Conservation (phyloP, 1,284 basidiomycete species). For the Singerocomus inundabilis region DNA sequence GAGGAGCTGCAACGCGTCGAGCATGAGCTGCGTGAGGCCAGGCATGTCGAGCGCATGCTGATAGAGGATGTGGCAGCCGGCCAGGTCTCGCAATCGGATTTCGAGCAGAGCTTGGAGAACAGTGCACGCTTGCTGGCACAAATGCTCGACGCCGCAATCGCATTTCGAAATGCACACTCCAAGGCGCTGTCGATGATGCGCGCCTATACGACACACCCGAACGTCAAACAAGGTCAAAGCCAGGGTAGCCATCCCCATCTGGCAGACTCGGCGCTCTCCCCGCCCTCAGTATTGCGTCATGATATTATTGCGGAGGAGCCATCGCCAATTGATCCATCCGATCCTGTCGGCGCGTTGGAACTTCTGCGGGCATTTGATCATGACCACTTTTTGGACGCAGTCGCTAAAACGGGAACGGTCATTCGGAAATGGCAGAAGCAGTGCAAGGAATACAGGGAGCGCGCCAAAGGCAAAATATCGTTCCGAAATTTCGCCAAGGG, state of each 20-base stretch:
- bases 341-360: slow-evolving; percentile 66
- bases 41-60: slow-evolving; percentile 59
- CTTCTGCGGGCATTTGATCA: slow-evolving; percentile 75
- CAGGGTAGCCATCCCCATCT: slow-evolving; percentile 31
- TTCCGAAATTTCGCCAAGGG: slow-evolving; percentile 92
- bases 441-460: slow-evolving; percentile 90
- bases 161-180: slow-evolving; percentile 69
- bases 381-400: slow-evolving; percentile 78
- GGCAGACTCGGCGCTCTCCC: slow-evolving; percentile 48
- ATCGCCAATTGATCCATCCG: slow-evolving; percentile 69
- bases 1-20: slow-evolving; percentile 72
- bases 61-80: slow-evolving; percentile 62
- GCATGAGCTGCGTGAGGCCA: slow-evolving; percentile 61
- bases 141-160: slow-evolving; percentile 71
- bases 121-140: slow-evolving; percentile 64
- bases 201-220: slow-evolving; percentile 58
- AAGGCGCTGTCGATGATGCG: slow-evolving; percentile 67
- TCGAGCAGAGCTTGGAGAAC: slow-evolving; percentile 62
- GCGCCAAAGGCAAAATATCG: slow-evolving; percentile 90
- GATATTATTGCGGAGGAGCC: slow-evolving; percentile 62
- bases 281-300: slow-evolving; percentile 45
- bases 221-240: slow-evolving; percentile 38
- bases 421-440: slow-evolving; percentile 96
- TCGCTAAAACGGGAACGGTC: slow-evolving; percentile 78
- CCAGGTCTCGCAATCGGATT: slow-evolving; percentile 60